Evolutionary conservation across 441 rosid genomes (phyloP), one percentile per base, ranked within the genome.

Genomic region (Gossypium aridum): DNA sequence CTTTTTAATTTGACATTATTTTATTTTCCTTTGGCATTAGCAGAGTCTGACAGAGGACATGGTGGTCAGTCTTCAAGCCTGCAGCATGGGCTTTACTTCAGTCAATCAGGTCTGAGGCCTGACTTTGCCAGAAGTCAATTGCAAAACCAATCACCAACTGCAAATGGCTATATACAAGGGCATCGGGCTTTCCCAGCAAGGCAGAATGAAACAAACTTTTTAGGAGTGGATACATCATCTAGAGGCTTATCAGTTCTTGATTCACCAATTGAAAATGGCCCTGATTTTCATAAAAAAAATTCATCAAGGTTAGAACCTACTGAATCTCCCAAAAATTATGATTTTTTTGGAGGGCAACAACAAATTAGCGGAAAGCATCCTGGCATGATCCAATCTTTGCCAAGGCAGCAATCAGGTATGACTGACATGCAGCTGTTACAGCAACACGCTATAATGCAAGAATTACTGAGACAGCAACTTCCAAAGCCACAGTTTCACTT

Each of bases 351-450:
- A 70, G 88, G 81, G 76, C 93, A 84, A 76, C 96, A 89, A 39
- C 96, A 86, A 75, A 25, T 84, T 78, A 84, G 77, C 69, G 78
- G 76, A 79, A 92, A 88, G 80, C 85, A 83, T 75, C 83, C 89
- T 76, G 85, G 85, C 72, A 79, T 88, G 85, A 65, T 87, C 78
- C 97, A 85, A 70, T 75, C 90, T 62, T 80, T 86, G 49, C 86
- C 91, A 19, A 88, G 91, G 81, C 97, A 88, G 83, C 90, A 85
- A 77, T 76, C 87, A 54, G 94, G 92, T 66, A 72, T 83, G 72
- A 79, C 75, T 85, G 99, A 94, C 72, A 78, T 92, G 93, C 96
- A 87, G 80, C 78, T 90, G 3, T 71, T 91, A 31, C 96, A 92
- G 77, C 88, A 92, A 69, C 90, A 92, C 67, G 75, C 83, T 64